Percentiles rank a stretch among this genome's conserved stretches.
Conservation (phyloP, 306 rosid species). For the Abrus pulchellus region DNA sequence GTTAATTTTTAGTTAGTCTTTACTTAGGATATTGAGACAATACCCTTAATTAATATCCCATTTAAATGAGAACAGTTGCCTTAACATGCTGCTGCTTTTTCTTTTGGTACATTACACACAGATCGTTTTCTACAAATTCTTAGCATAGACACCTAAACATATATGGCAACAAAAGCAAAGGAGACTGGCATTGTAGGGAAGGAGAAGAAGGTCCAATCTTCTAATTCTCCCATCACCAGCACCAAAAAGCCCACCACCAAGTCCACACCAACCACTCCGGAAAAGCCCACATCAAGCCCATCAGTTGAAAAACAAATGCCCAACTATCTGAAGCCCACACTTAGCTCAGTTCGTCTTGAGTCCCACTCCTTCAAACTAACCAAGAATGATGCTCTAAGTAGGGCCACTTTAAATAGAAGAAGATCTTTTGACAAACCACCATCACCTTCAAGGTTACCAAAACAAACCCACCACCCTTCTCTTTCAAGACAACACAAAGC, state of each 20-base stretch:
- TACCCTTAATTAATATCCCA: background rate
- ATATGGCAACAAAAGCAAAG: constrained; percentile 77
- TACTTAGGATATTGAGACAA: too few relatives aligned
- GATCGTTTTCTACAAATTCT: constrained; percentile 1
- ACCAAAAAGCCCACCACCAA: constrained; percentile 49
- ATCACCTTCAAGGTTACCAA: constrained; percentile 52
- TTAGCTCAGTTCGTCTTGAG: constrained; percentile 60
- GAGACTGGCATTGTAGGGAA: constrained; percentile 57
- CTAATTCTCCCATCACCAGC: constrained; percentile 44
- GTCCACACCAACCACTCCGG: constrained; percentile 32
- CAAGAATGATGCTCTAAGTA: constrained; percentile 47
- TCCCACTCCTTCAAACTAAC: constrained; percentile 42
- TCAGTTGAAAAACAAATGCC: constrained; percentile 62
- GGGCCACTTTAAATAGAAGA: constrained; percentile 63
- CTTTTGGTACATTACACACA: constrained; percentile 18
- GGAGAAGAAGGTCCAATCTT: constrained; percentile 59
- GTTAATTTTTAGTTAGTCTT: too few relatives aligned
- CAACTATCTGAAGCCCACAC: constrained; percentile 72
- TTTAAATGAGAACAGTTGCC: background rate
- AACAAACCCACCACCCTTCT: constrained; percentile 54
- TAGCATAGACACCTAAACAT: background rate
- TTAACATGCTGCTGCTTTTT: too few relatives aligned
- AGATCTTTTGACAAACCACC: constrained; percentile 87
- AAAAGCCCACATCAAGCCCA: constrained; percentile 41
- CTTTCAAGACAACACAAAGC: constrained; percentile 60